These are phyloP conservation scores for Pyrus bretschneideri DNA, from an alignment of 306 rosid genomes.

Conservation along the genomic window DNA sequence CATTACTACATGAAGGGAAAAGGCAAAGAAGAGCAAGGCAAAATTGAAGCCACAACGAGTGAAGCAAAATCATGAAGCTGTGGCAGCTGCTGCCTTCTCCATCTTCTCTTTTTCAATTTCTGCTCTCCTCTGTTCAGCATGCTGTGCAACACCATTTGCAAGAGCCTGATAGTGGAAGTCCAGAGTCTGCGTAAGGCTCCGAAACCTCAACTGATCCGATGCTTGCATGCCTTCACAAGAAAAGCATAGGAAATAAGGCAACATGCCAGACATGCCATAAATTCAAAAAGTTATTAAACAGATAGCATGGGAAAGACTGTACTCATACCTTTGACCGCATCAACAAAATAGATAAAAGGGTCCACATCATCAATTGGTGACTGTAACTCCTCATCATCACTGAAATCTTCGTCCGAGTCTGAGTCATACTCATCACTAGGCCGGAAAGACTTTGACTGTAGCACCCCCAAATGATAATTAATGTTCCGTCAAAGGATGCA, in stretches of 20 bases:
- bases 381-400: constrained; percentile 96
- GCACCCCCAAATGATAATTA: constrained; percentile 2
- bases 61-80: constrained; percentile 38
- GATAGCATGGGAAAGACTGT: background rate
- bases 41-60: constrained; percentile 28
- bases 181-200: constrained; percentile 68
- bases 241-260: background rate
- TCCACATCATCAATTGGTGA: constrained; percentile 97
- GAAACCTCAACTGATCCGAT: constrained; percentile 68
- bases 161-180: constrained; percentile 87
- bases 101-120: constrained; percentile 81
- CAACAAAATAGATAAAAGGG: constrained; percentile 88
- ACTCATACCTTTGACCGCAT: constrained; percentile 64
- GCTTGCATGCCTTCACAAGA: constrained; percentile 52
- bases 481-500: background rate
- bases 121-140: constrained; percentile 79
- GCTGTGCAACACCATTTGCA: constrained; percentile 83
- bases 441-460: constrained; percentile 78
- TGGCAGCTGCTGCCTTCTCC: constrained; percentile 64
- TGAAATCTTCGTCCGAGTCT: constrained; percentile 79
- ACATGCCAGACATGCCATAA: constrained; percentile 1
- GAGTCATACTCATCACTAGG: constrained; percentile 56
- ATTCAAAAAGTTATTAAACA: background rate
- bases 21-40: constrained; percentile 32
- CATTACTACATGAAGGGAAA: constrained; percentile 35